Conservation (phyloP, 108 stramenopile species). For the Cyclotella kingstonii region DNA sequence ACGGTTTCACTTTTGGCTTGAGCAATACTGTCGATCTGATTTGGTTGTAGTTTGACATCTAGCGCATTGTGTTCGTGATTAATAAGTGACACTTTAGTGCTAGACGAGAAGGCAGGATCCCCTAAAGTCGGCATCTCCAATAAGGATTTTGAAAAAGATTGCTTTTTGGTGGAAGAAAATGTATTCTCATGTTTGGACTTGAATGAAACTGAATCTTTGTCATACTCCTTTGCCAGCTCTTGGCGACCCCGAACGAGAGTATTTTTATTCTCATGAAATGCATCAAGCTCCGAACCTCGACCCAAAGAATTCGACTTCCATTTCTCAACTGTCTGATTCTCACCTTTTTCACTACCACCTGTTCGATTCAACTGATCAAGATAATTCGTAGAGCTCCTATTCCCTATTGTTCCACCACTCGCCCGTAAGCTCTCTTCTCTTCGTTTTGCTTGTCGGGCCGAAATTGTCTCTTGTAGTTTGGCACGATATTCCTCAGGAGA, state of each 20-base stretch:
- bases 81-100: too few species aligned
- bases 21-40: too few species aligned
- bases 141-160: neutral
- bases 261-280: neutral
- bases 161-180: neutral
- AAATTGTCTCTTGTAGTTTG: slow-evolving; percentile 65
- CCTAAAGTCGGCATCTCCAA: neutral
- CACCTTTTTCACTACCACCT: slow-evolving; percentile 13
- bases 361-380: slow-evolving; percentile 13
- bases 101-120: neutral
- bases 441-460: slow-evolving; percentile 53
- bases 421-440: slow-evolving; percentile 14
- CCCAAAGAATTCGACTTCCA: neutral
- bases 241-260: neutral
- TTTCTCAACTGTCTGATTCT: slow-evolving; percentile 4
- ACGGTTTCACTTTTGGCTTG: too few species aligned
- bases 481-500: slow-evolving; percentile 70
- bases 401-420: slow-evolving; percentile 28
- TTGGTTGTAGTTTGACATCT: too few species aligned
- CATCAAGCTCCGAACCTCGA: neutral
- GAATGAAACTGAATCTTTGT: neutral
- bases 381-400: slow-evolving; percentile 22
- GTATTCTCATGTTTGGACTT: neutral
- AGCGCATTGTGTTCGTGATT: too few species aligned
- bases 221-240: slow-evolving; percentile 5